These are phyloP conservation scores for Penicillium olsonii DNA, from an alignment of 2,329 filamentous ascomycete genomes.

Conservation along the genomic window DNA sequence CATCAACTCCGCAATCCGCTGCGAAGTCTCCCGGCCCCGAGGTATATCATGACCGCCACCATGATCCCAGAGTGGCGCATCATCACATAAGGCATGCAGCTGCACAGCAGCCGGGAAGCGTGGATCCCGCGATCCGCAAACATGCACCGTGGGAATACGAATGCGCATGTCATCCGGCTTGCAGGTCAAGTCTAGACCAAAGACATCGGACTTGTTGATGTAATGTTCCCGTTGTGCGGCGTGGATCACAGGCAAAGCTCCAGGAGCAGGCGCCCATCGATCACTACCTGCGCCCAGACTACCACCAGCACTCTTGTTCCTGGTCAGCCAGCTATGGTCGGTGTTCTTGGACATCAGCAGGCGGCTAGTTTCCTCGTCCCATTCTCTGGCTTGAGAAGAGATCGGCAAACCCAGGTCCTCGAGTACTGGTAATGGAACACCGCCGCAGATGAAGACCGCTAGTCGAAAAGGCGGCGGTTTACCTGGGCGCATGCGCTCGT, in stretches of 20 bases:
- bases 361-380: not conserved
- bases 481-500: not conserved
- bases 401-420: not conserved
- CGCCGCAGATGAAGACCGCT: slow-evolving; percentile 8
- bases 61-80: not conserved
- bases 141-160: not conserved
- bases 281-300: not conserved
- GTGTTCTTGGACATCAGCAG: not conserved
- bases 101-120: not conserved
- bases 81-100: not conserved
- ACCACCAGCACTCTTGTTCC: not conserved
- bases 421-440: not conserved
- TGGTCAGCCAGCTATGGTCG: not conserved
- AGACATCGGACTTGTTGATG: not conserved
- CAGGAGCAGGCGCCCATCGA: not conserved
- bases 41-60: slow-evolving; percentile 2
- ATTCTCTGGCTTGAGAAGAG: not conserved
- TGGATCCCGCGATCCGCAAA: not conserved
- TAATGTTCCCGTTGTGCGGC: not conserved
- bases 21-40: not conserved
- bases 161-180: not conserved
- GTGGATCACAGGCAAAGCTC: not conserved
- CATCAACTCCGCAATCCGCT: not conserved
- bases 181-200: not conserved
- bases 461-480: not conserved